A percentile compares a stretch with the other conserved stretches of the same genome.
These are phyloP conservation scores for Mortierella sp. DNA, from an alignment of 371 early-diverging fungal species.

Conservation along the genomic window DNA sequence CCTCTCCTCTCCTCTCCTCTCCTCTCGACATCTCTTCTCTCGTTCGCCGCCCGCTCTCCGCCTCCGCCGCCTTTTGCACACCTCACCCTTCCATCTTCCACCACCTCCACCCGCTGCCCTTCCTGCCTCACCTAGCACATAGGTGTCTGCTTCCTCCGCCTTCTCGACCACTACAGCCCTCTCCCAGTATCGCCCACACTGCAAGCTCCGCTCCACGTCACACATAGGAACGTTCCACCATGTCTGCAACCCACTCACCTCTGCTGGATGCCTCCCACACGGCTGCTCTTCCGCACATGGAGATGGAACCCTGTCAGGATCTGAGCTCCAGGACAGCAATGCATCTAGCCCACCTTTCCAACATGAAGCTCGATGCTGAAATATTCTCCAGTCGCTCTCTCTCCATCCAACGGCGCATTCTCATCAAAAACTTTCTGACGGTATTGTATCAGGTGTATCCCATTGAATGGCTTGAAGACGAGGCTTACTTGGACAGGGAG, in stretches of 20 bases:
- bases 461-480: constrained; percentile 34
- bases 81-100: not conserved
- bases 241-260: not conserved
- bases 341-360: constrained; percentile 42
- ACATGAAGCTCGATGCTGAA: constrained; percentile 35
- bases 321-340: constrained; percentile 37
- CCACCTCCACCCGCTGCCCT: not conserved
- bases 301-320: constrained; percentile 16
- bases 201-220: not conserved
- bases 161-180: not conserved
- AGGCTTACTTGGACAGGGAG: constrained; percentile 25
- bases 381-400: constrained; percentile 29
- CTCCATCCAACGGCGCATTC: constrained; percentile 40
- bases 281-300: constrained; percentile 23
- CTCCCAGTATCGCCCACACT: not conserved
- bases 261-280: constrained; percentile 6
- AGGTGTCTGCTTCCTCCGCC: not conserved
- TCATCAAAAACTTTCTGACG: constrained; percentile 48
- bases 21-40: no score
- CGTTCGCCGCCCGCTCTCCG: no score
- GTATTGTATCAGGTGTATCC: constrained; percentile 38
- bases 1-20: not conserved
- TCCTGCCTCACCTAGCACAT: not conserved
- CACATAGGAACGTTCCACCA: not conserved
- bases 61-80: not conserved